These are phyloP conservation scores for Cercophora scortea DNA, from an alignment of 495 filamentous ascomycete species.

Conservation along the genomic window DNA sequence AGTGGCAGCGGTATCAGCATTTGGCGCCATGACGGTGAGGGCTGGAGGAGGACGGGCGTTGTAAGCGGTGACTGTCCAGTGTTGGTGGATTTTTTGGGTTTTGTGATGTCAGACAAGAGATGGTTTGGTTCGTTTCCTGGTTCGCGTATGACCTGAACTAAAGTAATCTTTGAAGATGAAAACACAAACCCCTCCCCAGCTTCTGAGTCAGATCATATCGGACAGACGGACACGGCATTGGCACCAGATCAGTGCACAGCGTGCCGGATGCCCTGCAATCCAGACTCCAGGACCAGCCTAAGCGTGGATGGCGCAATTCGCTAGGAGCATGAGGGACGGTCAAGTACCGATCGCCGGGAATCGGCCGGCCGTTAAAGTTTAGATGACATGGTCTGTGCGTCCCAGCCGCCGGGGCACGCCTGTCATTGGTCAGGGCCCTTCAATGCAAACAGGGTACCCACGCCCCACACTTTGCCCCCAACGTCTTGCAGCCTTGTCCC, in stretches of 20 bases:
- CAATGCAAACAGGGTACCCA: neutral
- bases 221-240: too few species aligned
- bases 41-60: neutral
- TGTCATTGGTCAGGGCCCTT: too few species aligned
- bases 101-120: too few species aligned
- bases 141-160: too few species aligned
- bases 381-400: neutral
- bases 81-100: too few species aligned
- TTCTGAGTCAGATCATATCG: too few species aligned
- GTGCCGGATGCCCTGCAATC: neutral
- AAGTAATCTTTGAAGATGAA: too few species aligned
- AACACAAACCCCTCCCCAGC: too few species aligned
- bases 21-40: slow-evolving; percentile 7
- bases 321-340: neutral
- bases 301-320: slow-evolving; percentile 28
- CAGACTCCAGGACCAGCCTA: slow-evolving; percentile 8
- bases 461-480: neutral
- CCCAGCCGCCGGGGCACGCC: neutral
- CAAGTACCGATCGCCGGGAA: slow-evolving; percentile 14
- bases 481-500: slow-evolving; percentile 13
- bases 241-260: neutral
- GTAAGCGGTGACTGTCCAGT: too few species aligned
- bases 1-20: neutral
- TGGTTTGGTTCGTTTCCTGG: too few species aligned
- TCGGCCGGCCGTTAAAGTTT: slow-evolving; percentile 12